Conservation (phyloP, 441 rosid genomes). For the Arabidopsis lyrata region DNA sequence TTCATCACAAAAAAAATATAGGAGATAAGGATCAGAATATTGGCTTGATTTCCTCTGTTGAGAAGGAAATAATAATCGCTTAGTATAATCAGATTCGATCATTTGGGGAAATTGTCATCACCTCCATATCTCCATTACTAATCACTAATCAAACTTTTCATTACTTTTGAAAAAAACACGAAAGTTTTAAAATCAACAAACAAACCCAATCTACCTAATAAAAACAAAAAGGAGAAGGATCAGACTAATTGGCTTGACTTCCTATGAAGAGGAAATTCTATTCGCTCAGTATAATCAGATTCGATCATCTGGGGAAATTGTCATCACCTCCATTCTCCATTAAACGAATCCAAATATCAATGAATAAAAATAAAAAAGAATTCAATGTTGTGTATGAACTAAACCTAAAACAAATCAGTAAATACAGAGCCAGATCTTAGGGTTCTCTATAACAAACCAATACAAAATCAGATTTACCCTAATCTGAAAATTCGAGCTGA, state of each 20-base stretch:
- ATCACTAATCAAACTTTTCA: no score
- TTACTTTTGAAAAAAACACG: no score
- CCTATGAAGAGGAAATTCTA: slow-evolving; percentile 24
- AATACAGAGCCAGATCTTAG: background rate
- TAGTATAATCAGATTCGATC: slow-evolving; percentile 44
- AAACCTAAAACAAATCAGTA: background rate
- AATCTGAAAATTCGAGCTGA: slow-evolving; percentile 31
- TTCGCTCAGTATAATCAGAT: slow-evolving; percentile 43
- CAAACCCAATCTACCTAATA: no score
- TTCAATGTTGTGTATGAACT: background rate
- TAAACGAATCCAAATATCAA: no score
- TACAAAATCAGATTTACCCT: slow-evolving; percentile 19
- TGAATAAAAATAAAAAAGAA: no score
- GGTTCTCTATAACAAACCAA: background rate
- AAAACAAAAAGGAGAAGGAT: slow-evolving; percentile 10
- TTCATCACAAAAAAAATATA: no score
- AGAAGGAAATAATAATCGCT: slow-evolving; percentile 33
- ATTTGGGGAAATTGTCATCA: slow-evolving; percentile 48
- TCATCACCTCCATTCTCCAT: slow-evolving; percentile 33
- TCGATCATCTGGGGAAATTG: slow-evolving; percentile 45
- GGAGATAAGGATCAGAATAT: slow-evolving; percentile 39
- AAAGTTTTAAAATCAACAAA: no score
- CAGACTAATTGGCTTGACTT: slow-evolving; percentile 36
- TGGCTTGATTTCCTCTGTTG: slow-evolving; percentile 42
- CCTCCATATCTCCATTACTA: slow-evolving; percentile 17